Percentiles rank a stretch among this genome's conserved stretches.
Conservation (phyloP, 1,284 basidiomycete species). For the Malassezia nana region DNA sequence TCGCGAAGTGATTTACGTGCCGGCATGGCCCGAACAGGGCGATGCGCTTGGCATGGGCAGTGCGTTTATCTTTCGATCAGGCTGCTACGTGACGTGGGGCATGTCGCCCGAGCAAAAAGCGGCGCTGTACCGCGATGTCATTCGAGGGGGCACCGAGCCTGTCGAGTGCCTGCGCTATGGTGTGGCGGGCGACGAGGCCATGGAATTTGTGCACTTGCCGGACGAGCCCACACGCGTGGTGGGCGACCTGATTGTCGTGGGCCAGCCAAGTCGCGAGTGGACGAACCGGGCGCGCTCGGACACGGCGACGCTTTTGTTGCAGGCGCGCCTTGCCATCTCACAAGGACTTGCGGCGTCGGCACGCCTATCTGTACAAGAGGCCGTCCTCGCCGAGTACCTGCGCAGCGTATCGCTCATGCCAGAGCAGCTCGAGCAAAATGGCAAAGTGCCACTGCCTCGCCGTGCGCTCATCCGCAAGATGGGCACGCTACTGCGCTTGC, state of each 20-base stretch:
- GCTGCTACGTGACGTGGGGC: constrained; percentile 45
- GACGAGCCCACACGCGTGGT: constrained; percentile 37
- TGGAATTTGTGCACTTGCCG: constrained; percentile 37
- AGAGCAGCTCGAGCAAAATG: constrained; percentile 25
- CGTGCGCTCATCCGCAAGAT: constrained; percentile 40
- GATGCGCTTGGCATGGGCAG: constrained; percentile 21
- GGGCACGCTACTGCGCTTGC: constrained; percentile 37
- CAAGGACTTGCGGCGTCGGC: constrained; percentile 44
- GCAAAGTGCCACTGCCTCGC: constrained; percentile 37
- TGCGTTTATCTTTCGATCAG: constrained; percentile 41
- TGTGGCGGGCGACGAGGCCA: constrained; percentile 41
- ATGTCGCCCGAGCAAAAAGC: constrained; percentile 29
- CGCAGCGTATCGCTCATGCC: constrained; percentile 30
- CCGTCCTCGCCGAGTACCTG: constrained; percentile 29
- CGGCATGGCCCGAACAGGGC: constrained; percentile 25
- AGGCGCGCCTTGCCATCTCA: constrained; percentile 40
- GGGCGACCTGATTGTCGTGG: constrained; percentile 43
- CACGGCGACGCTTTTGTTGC: constrained; percentile 21
- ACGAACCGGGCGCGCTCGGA: constrained; percentile 9
- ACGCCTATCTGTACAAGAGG: constrained; percentile 39
- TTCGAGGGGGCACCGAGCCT: constrained; percentile 22
- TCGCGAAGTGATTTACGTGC: constrained; percentile 42
- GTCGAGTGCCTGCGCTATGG: constrained; percentile 28
- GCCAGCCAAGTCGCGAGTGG: constrained; percentile 25
- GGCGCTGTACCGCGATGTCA: constrained; percentile 30